Evolutionary conservation across 352 stramenopile genomes (phyloP).

Genomic region (Pythium dissimile): DNA sequence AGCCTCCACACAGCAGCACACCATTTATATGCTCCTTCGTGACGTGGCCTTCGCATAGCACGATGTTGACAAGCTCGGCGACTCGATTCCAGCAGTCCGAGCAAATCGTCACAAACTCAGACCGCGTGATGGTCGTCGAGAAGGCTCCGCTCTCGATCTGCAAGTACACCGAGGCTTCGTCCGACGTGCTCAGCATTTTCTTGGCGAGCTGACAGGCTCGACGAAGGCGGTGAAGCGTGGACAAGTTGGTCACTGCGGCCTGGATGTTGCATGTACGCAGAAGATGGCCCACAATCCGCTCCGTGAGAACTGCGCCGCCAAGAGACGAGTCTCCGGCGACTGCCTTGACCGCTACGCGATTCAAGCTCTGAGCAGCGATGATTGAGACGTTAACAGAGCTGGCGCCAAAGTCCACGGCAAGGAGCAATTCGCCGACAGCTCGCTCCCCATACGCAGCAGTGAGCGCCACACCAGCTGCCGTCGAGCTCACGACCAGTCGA

Average conservation of each 20-base stretch:
- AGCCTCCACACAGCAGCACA: constrained; percentile 34
- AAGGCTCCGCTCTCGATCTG: constrained; percentile 24
- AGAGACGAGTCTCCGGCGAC: constrained; percentile 9
- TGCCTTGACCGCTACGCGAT: constrained; percentile 11
- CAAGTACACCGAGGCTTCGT: constrained; percentile 30
- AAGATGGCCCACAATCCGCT: constrained; percentile 27
- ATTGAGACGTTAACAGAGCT: constrained; percentile 32
- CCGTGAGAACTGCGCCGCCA: constrained; percentile 24
- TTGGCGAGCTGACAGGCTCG: constrained; percentile 38
- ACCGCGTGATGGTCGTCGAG: constrained; percentile 29
- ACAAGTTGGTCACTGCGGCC: background rate
- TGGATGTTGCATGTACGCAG: background rate
- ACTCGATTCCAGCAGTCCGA: constrained; percentile 29
- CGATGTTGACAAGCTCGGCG: constrained; percentile 14
- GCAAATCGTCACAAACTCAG: constrained; percentile 37
- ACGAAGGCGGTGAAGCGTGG: constrained; percentile 14
- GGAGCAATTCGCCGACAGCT: constrained; percentile 9
- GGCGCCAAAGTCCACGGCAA: constrained; percentile 35
- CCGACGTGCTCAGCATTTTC: constrained; percentile 38
- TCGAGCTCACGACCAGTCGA: constrained; percentile 32
- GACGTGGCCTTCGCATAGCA: constrained; percentile 19
- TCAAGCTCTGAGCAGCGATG: constrained; percentile 2
- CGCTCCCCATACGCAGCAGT: background rate
- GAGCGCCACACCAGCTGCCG: constrained; percentile 29
- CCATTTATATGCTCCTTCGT: constrained; percentile 25